These are phyloP conservation scores for Gossypioides kirkii DNA, from an alignment of 345 rosid species.

Conservation along the genomic window DNA sequence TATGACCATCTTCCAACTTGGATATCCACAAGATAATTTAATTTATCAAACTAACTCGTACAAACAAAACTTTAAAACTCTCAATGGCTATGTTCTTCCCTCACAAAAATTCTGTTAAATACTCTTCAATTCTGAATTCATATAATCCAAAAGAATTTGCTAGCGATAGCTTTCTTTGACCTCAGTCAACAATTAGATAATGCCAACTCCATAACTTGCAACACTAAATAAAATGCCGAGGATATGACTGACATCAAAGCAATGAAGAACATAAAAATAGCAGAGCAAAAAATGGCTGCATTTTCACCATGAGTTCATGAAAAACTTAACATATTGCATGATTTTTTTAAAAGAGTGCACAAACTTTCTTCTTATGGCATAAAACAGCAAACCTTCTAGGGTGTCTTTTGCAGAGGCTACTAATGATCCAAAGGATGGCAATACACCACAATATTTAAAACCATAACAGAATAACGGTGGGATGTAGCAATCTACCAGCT, in stretches of 20 bases:
- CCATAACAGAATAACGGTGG: neutral
- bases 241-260: neutral
- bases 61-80: neutral
- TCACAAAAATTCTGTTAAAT: neutral
- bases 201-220: neutral
- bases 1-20: neutral
- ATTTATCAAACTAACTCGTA: neutral
- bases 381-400: neutral
- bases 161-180: neutral
- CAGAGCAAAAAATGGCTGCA: neutral
- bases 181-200: neutral
- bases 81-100: neutral
- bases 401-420: neutral
- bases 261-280: neutral
- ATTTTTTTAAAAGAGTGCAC: neutral
- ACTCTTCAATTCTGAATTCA: neutral
- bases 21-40: neutral
- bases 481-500: neutral
- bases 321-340: neutral
- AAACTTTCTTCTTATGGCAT: neutral
- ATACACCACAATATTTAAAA: neutral
- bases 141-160: neutral
- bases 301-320: neutral
- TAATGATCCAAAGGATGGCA: conserved; percentile 2
- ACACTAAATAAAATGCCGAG: neutral